phyloP scores from a whole-genome alignment of 1,284 basidiomycete genomes.

The Boletellus deceptivus region DNA sequence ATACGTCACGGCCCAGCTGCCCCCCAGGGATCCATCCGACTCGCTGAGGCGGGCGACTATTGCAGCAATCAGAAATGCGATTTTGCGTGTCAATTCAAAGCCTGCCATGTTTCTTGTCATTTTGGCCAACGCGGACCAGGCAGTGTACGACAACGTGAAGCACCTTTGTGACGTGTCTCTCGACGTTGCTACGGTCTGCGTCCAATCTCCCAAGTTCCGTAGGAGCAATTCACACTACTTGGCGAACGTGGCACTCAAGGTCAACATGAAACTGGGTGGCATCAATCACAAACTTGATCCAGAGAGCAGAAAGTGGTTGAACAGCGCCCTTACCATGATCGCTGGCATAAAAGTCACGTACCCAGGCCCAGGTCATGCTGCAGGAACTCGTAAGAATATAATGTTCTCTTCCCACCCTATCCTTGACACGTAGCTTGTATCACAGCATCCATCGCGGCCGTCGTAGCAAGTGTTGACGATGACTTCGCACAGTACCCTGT shows the following conservation, averaged over 20 bases:
- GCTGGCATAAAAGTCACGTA: slow-evolving; percentile 83
- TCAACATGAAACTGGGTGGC: slow-evolving; percentile 81
- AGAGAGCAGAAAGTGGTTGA: slow-evolving; percentile 54
- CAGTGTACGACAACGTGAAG: slow-evolving; percentile 69
- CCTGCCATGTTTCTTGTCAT: slow-evolving; percentile 51
- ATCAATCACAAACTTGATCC: slow-evolving; percentile 65
- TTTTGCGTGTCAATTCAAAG: slow-evolving; percentile 32
- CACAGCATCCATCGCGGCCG: slow-evolving; percentile 66
- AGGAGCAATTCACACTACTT: slow-evolving; percentile 41
- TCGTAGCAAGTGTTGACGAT: slow-evolving; percentile 69
- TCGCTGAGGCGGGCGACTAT: slow-evolving; percentile 12
- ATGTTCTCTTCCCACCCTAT: not conserved
- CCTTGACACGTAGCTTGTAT: not conserved
- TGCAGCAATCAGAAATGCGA: slow-evolving; percentile 1
- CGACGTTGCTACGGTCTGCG: slow-evolving; percentile 68
- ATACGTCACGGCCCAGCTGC: slow-evolving; percentile 11
- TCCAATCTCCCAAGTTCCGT: slow-evolving; percentile 60
- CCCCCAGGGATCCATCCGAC: slow-evolving; percentile 5
- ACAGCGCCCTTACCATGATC: slow-evolving; percentile 62
- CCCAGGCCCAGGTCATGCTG: slow-evolving; percentile 43
- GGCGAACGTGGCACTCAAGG: slow-evolving; percentile 38
- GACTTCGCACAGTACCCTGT: slow-evolving; percentile 70
- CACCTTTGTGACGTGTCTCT: slow-evolving; percentile 64
- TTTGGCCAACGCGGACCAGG: slow-evolving; percentile 64
- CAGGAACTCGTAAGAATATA: slow-evolving; percentile 38